A percentile compares a stretch with the other conserved stretches of the same genome.
Evolutionary conservation across 179 eudicot species (phyloP).

Genomic region (Corrigiola litoralis): DNA sequence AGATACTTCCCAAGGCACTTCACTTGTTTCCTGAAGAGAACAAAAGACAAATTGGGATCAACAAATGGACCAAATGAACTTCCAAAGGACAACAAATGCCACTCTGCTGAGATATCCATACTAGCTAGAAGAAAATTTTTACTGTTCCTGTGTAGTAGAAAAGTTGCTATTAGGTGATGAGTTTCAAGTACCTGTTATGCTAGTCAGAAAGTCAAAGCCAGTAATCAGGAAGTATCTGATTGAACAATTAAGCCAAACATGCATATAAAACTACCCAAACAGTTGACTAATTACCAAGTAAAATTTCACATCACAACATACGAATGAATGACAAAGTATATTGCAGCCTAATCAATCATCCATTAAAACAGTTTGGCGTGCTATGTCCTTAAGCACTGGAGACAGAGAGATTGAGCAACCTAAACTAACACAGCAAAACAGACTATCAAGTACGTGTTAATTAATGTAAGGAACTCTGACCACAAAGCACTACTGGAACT

Average conservation of each 20-base stretch:
- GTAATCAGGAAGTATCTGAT: neutral
- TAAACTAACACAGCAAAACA: neutral
- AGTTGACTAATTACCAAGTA: too few relatives aligned
- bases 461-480: too few relatives aligned
- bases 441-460: too few relatives aligned
- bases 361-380: neutral
- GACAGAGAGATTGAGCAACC: neutral
- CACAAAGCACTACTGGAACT: too few relatives aligned
- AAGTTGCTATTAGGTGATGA: neutral
- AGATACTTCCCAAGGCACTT: constrained; percentile 83
- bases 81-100: neutral
- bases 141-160: neutral
- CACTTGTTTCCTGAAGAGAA: constrained; percentile 80
- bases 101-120: neutral
- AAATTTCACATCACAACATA: too few relatives aligned
- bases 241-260: neutral
- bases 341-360: neutral
- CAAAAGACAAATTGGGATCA: neutral
- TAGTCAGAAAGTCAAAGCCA: neutral
- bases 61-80: neutral
- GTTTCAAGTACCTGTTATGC: neutral
- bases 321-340: neutral
- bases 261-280: too few relatives aligned
- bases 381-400: neutral
- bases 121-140: neutral